Evolutionary conservation across 495 filamentous ascomycete genomes (phyloP).

Genomic region (Xylaria venustula): DNA sequence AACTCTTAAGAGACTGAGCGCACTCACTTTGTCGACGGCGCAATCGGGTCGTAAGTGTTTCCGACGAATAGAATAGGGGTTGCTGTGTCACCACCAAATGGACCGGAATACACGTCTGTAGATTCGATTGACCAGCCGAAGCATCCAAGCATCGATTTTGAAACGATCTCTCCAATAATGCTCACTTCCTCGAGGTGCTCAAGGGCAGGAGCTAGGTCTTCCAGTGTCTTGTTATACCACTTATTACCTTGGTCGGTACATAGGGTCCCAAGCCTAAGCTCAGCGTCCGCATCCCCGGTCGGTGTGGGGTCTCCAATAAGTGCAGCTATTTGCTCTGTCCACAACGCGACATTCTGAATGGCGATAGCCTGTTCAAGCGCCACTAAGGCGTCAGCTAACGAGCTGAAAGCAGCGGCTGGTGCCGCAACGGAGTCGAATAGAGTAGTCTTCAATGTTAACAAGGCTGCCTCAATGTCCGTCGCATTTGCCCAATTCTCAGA

Average conservation of each 20-base stretch:
- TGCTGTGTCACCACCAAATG: conserved; percentile 34
- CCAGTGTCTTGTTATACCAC: conserved; percentile 4
- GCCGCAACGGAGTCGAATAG: not conserved
- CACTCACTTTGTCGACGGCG: not conserved
- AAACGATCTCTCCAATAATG: not conserved
- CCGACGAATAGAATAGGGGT: conserved; percentile 57
- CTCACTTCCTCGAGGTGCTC: conserved; percentile 1
- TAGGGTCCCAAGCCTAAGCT: not conserved
- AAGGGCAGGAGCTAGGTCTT: not conserved
- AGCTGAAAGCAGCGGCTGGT: not conserved
- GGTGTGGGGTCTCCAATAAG: conserved; percentile 1
- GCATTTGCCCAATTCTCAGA: not conserved
- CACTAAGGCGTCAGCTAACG: not conserved
- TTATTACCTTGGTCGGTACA: conserved; percentile 1
- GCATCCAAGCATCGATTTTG: conserved; percentile 1
- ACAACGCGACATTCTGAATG: not conserved
- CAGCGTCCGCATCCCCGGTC: not conserved
- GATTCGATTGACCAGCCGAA: conserved; percentile 8
- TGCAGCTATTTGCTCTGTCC: not conserved
- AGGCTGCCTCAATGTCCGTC: conserved; percentile 1
- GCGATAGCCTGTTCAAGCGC: conserved; percentile 3
- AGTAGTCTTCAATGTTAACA: not conserved
- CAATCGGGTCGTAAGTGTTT: conserved; percentile 56
- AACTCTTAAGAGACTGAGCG: not conserved
- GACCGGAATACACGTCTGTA: not conserved